Conservation (phyloP, 177 flowering plant species). For the Vitis hybrid region DNA sequence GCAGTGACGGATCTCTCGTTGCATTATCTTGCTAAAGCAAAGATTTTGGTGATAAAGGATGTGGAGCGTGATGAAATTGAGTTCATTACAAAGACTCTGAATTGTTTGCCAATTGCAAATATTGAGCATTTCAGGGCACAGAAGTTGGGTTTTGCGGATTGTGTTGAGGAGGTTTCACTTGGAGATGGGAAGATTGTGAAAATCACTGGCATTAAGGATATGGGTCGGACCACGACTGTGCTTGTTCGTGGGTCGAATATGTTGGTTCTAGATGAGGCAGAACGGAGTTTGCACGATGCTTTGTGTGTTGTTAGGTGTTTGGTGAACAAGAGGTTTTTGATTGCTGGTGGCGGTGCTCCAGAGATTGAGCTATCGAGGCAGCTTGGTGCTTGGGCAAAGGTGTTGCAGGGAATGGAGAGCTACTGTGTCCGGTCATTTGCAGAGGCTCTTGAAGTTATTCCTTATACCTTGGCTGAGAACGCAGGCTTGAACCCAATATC, state of each 20-base stretch:
- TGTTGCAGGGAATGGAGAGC: conserved; percentile 93
- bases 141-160: conserved; percentile 88
- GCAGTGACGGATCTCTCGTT: conserved; percentile 93
- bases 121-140: conserved; percentile 92
- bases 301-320: conserved; percentile 92
- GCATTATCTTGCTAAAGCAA: conserved; percentile 91
- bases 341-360: conserved; percentile 99
- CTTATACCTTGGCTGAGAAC: conserved; percentile 93
- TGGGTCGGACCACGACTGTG: conserved; percentile 90
- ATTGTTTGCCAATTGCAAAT: conserved; percentile 91
- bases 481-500: conserved; percentile 92
- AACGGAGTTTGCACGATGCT: conserved; percentile 96
- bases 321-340: conserved; percentile 87
- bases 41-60: conserved; percentile 92
- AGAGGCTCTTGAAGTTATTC: conserved; percentile 92
- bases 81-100: conserved; percentile 91
- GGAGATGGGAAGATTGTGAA: conserved; percentile 94
- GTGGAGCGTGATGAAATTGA: conserved; percentile 98
- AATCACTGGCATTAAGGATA: conserved; percentile 89
- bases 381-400: conserved; percentile 95
- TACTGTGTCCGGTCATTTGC: conserved; percentile 83
- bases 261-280: conserved; percentile 95
- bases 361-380: conserved; percentile 96
- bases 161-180: conserved; percentile 86
- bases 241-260: conserved; percentile 95